Conservation (phyloP, 2,329 filamentous ascomycete species). For the Colletotrichum sp. region DNA sequence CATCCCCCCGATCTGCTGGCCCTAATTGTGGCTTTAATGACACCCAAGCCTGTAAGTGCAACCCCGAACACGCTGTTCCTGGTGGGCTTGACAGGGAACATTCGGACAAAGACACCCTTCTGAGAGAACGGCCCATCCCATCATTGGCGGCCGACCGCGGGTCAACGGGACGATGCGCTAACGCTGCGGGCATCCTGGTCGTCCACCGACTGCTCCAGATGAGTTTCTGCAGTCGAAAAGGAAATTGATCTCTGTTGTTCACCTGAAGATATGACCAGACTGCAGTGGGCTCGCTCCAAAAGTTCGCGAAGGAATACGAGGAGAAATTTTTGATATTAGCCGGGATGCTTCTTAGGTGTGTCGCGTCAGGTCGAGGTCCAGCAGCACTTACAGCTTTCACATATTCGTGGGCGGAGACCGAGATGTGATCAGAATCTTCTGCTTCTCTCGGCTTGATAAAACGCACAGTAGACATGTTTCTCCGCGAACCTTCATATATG, state of each 20-base stretch:
- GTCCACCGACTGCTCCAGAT: not conserved
- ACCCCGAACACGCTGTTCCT: not conserved
- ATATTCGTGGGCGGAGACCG: not conserved
- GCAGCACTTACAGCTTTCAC: not conserved
- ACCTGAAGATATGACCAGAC: not conserved
- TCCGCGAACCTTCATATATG: not conserved
- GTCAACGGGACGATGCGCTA: constrained; percentile 3
- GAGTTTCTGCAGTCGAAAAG: not conserved
- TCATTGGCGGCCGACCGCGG: not conserved
- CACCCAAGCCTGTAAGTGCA: not conserved
- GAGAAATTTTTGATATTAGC: not conserved
- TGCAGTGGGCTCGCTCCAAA: not conserved
- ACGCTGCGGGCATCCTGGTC: not conserved
- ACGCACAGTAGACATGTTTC: not conserved
- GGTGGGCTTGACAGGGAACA: not conserved
- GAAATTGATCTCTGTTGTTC: not conserved
- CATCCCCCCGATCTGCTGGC: not conserved
- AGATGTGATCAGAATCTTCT: not conserved
- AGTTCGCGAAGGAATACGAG: not conserved
- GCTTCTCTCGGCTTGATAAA: not conserved
- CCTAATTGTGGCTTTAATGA: not conserved
- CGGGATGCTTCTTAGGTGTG: not conserved
- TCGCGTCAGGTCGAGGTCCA: not conserved
- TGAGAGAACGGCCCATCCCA: not conserved
- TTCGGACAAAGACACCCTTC: not conserved